phyloP scores from a whole-genome alignment of 1,139 yeast species.

The Debaryomyces nepalensis region DNA sequence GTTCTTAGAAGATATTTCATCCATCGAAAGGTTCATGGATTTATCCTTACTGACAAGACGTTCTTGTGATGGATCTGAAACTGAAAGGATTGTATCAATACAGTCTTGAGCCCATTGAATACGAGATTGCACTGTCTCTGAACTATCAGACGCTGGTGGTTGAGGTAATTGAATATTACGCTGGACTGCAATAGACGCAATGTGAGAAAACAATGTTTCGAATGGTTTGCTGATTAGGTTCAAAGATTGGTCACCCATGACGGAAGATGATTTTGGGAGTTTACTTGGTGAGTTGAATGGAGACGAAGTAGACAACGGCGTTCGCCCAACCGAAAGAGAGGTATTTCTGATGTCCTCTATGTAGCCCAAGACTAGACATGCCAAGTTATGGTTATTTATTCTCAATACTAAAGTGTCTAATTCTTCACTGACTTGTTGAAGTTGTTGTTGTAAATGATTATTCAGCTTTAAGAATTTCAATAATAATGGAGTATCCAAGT shows the following conservation, averaged over 20 bases:
- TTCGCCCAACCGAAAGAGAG: constrained; percentile 11
- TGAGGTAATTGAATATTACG: constrained; percentile 52
- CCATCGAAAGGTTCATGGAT: constrained; percentile 18
- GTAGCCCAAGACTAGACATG: constrained; percentile 51
- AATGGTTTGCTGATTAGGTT: constrained; percentile 22
- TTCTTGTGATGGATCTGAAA: background rate
- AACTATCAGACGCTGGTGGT: constrained; percentile 36
- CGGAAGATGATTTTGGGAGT: constrained; percentile 1
- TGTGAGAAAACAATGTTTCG: constrained; percentile 56
- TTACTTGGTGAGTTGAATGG: constrained; percentile 10
- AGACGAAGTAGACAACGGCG: constrained; percentile 2
- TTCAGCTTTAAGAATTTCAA: constrained; percentile 41
- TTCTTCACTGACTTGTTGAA: constrained; percentile 34
- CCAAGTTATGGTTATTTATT: constrained; percentile 46
- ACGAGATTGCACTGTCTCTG: constrained; percentile 37
- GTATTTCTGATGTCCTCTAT: constrained; percentile 47
- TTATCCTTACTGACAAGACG: constrained; percentile 17
- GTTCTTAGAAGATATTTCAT: constrained; percentile 19
- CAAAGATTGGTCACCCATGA: constrained; percentile 3
- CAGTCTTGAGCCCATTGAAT: constrained; percentile 60
- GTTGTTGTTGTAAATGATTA: constrained; percentile 37
- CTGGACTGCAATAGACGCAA: constrained; percentile 60
- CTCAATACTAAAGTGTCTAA: constrained; percentile 33
- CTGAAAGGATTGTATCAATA: constrained; percentile 42
- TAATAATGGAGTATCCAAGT: constrained; percentile 32